Percentiles rank a stretch among this genome's conserved stretches.
Conservation (phyloP, 306 rosid genomes). For the Vigna trinervia region DNA sequence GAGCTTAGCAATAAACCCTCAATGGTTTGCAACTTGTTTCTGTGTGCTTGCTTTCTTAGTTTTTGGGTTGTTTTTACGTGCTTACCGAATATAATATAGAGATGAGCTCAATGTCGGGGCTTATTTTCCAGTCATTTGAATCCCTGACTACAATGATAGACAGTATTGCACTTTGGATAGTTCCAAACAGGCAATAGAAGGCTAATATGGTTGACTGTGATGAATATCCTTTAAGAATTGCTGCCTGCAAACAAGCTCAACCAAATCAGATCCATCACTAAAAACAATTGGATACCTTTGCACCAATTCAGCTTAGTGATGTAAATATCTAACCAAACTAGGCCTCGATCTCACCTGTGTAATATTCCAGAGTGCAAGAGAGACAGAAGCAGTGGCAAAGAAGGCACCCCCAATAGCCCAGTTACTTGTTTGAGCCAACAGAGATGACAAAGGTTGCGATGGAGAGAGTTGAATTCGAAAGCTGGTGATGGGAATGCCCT, state of each 20-base stretch:
- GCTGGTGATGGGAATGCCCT: conserved; percentile 53
- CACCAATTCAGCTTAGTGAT: background rate
- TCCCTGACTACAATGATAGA: conserved; percentile 56
- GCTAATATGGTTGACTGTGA: conserved; percentile 65
- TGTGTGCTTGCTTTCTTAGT: background rate
- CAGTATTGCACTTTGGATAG: conserved; percentile 62
- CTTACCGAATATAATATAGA: conserved; percentile 70
- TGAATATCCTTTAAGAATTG: conserved; percentile 63
- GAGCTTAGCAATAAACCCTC: conserved; percentile 31
- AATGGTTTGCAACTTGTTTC: background rate
- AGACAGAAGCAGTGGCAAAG: conserved; percentile 53
- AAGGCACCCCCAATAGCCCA: conserved; percentile 70
- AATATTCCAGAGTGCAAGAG: conserved; percentile 56
- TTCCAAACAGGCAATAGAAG: conserved; percentile 71
- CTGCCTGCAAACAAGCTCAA: conserved; percentile 55
- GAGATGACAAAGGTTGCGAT: background rate
- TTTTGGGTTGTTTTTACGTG: conserved; percentile 7
- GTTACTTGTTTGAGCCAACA: conserved; percentile 43
- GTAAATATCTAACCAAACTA: background rate
- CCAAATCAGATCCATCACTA: conserved; percentile 37
- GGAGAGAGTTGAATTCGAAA: conserved; percentile 16
- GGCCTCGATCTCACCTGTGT: conserved; percentile 54
- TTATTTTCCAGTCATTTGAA: conserved; percentile 60
- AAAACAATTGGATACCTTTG: background rate
- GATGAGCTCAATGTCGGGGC: conserved; percentile 55